Evolutionary conservation across 345 rosid genomes (phyloP).

Genomic region (Salix koriyanagi): DNA sequence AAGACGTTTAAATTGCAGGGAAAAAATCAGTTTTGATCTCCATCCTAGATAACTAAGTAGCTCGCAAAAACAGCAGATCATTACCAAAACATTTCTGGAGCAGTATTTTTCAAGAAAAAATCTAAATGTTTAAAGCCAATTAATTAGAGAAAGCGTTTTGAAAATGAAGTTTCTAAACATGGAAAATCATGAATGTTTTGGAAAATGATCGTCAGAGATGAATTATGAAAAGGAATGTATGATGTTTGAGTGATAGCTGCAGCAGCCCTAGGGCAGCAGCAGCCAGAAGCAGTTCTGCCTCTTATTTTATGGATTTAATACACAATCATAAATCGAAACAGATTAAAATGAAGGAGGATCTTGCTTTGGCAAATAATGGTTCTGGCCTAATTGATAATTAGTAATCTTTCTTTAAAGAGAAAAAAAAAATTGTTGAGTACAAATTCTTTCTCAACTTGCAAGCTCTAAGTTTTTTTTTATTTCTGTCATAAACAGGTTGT

Average conservation of each 20-base stretch:
- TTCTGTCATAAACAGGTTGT: background rate
- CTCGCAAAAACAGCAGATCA: background rate
- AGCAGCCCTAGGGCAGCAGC: background rate
- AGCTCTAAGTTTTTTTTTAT: background rate
- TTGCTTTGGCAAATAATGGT: background rate
- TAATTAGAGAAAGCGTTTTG: too few relatives aligned
- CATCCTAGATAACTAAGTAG: background rate
- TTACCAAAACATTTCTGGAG: background rate
- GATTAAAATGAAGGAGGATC: background rate
- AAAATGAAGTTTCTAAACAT: too few relatives aligned
- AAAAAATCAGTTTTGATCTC: background rate
- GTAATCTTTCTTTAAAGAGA: too few relatives aligned
- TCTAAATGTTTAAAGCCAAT: background rate
- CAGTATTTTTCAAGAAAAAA: background rate
- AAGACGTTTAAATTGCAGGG: background rate
- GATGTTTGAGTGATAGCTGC: background rate
- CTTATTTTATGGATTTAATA: background rate
- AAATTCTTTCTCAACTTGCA: background rate
- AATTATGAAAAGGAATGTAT: background rate
- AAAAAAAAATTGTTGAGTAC: background rate
- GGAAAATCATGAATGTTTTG: background rate
- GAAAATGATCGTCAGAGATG: background rate
- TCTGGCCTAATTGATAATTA: background rate
- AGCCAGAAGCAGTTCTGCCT: background rate
- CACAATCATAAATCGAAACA: background rate